Evolutionary conservation across 129 eudicot genomes (phyloP), one percentile per base, ranked within the genome.

Genomic region (Ambrosia artemisiifolia): DNA sequence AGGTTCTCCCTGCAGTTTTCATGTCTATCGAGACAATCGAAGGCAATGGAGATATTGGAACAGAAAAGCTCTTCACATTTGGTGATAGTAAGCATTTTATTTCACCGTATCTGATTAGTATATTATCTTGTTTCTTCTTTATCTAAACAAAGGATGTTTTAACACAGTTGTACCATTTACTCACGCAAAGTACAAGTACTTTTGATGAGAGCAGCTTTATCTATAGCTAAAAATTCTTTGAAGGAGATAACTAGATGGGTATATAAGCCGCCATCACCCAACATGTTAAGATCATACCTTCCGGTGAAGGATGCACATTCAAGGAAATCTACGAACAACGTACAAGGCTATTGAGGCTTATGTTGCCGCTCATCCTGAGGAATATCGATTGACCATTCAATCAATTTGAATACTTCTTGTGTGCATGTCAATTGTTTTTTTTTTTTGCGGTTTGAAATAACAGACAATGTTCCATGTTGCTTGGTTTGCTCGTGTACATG

Each of bases 21-120:
- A n/a, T n/a, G n/a, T n/a, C n/a, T n/a, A n/a, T n/a, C n/a, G n/a
- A n/a, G n/a, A n/a, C n/a, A n/a, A n/a, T n/a, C n/a, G n/a, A n/a
- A n/a, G n/a, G n/a, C n/a, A n/a, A n/a, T n/a, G n/a, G n/a, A n/a
- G n/a, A n/a, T n/a, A n/a, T 61, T 53, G 87, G 87, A 43, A 69
- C 85, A 10, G 47, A 80, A 54, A 74, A 76, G 64, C 36, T 20
- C 9, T 36, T 73, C 33, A 76, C 81, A 54, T 86, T 82, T 24
- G 81, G 80, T 11, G 87, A 83, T 65, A 87, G 91, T 55, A 55
- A 55, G 33, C 13, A 30, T 53, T 17, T 53, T 17, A 18, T 53
- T 51, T 7, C 12, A 53, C 9, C 2, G 2, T 11, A 1, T 2
- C 0, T 7, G 11, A 0, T 16, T 53, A 53, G 30, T 17, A 4